Conservation (phyloP, 2,329 filamentous ascomycete genomes). For the Dothiorella sarmentorum region DNA sequence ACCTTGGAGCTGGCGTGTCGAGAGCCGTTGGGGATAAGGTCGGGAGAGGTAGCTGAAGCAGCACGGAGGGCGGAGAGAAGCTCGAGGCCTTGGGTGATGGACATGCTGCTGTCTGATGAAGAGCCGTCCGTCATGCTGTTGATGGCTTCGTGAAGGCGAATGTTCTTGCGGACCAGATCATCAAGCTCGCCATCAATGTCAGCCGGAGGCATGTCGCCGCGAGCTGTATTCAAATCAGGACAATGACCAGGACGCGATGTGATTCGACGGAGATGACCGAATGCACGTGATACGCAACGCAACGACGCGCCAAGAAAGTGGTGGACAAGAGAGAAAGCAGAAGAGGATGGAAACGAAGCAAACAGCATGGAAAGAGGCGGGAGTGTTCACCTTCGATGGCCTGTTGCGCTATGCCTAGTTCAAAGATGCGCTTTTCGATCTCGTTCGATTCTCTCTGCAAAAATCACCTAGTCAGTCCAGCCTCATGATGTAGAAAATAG, state of each 20-base stretch:
- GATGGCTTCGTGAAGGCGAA: constrained; percentile 47
- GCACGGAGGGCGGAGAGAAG: constrained; percentile 47
- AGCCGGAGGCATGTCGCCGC: constrained; percentile 34
- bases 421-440: constrained; percentile 17
- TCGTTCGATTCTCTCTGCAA: constrained; percentile 17
- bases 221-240: constrained; percentile 26
- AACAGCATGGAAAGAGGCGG: not conserved
- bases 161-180: constrained; percentile 46
- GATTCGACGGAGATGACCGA: not conserved
- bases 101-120: constrained; percentile 40
- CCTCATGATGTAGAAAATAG: no score
- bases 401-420: constrained; percentile 15
- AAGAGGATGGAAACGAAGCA: not conserved
- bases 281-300: not conserved
- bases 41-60: constrained; percentile 16
- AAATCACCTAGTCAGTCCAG: not conserved
- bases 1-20: constrained; percentile 36
- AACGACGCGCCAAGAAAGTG: not conserved
- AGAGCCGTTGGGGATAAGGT: constrained; percentile 41
- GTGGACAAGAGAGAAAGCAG: not conserved
- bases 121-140: constrained; percentile 42
- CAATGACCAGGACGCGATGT: not conserved
- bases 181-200: constrained; percentile 47
- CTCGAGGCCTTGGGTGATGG: constrained; percentile 40
- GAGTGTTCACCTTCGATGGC: constrained; percentile 9